Evolutionary conservation across 1,139 yeast genomes (phyloP).

Genomic region (Candida glucosophila): DNA sequence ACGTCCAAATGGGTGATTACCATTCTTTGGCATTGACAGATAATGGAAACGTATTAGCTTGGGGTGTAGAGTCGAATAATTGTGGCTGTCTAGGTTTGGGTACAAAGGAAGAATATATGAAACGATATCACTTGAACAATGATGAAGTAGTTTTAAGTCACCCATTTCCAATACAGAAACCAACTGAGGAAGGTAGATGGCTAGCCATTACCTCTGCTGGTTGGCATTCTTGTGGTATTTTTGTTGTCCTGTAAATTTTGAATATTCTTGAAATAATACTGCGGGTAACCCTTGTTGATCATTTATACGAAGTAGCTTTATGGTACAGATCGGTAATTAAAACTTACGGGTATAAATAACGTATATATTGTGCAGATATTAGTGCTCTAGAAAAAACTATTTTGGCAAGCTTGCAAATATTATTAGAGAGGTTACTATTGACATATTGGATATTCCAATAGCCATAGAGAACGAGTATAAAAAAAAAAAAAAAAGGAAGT

Average conservation of each 20-base stretch:
- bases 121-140: slow-evolving; percentile 4
- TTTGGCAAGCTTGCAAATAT: no score
- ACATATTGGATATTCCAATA: no score
- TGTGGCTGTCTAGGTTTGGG: slow-evolving; percentile 76
- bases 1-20: slow-evolving; percentile 66
- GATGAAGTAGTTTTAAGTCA: no score
- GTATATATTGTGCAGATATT: no score
- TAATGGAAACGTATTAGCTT: slow-evolving; percentile 52
- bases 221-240: slow-evolving; percentile 65
- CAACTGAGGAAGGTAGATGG: slow-evolving; percentile 31
- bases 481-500: no score
- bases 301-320: no score
- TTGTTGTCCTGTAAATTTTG: slow-evolving; percentile 8
- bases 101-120: slow-evolving; percentile 13
- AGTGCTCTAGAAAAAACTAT: no score
- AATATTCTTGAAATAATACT: not conserved
- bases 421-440: no score
- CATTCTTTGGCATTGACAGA: slow-evolving; percentile 57
- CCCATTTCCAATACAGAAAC: slow-evolving; percentile 36
- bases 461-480: no score
- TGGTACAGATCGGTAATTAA: no score
- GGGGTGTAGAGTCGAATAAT: slow-evolving; percentile 59
- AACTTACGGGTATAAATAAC: no score
- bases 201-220: slow-evolving; percentile 62
- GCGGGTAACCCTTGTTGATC: slow-evolving; percentile 1